Percentiles rank a stretch among this genome's conserved stretches.
phyloP scores from a whole-genome alignment of 306 rosid genomes.

The Dryas octopetala region DNA sequence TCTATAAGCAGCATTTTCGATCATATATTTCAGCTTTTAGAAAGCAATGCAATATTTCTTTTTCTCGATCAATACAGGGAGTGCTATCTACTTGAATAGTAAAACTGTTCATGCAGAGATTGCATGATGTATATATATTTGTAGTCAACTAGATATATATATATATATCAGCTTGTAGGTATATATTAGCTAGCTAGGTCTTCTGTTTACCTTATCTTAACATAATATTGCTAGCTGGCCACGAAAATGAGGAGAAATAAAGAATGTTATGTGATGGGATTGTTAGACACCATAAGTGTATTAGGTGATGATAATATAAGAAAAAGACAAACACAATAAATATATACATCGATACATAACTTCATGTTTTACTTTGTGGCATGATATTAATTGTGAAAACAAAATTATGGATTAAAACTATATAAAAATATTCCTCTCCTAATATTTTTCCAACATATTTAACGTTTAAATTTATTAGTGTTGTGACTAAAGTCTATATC shows the following conservation, averaged over 20 bases:
- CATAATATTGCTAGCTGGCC: neutral
- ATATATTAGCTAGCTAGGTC: neutral
- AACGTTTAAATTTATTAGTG: too few species aligned
- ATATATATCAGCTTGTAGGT: neutral
- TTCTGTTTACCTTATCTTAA: constrained; percentile 12
- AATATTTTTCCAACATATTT: too few species aligned
- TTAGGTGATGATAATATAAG: too few species aligned
- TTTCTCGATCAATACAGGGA: neutral
- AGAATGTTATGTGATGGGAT: neutral
- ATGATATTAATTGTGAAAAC: neutral
- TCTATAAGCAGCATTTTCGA: constrained; percentile 17
- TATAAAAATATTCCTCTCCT: too few species aligned
- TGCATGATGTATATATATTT: neutral
- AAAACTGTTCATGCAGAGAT: constrained; percentile 9
- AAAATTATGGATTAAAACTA: neutral
- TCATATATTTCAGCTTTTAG: neutral
- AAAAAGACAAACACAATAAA: neutral
- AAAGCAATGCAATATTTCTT: neutral
- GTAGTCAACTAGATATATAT: neutral
- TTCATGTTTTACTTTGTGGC: neutral
- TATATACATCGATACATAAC: neutral
- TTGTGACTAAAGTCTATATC: too few species aligned
- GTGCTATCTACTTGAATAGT: constrained; percentile 2
- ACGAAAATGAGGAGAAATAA: neutral
- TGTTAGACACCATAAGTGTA: too few species aligned